Evolutionary conservation across 176 grass and related monocot genomes (phyloP).

Genomic region (Ensete ventricosum): DNA sequence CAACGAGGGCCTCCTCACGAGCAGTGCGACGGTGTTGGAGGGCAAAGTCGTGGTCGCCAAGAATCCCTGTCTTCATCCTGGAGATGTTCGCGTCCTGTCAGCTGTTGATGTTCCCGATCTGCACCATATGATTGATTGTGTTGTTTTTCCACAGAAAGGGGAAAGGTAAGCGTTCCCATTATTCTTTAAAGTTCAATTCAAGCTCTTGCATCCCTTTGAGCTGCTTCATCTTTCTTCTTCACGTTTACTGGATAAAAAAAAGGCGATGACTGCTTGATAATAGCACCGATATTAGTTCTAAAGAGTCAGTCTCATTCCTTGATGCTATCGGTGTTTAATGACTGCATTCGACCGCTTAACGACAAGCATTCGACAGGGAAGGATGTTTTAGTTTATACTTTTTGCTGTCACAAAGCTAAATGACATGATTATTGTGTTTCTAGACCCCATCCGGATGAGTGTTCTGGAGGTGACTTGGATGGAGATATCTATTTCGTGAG

Average conservation of each 20-base stretch:
- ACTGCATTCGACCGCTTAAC: too few species aligned
- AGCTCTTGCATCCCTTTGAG: background rate
- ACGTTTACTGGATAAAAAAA: too few species aligned
- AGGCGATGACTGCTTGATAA: too few species aligned
- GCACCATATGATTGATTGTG: slow-evolving; percentile 76
- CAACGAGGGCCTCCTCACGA: background rate
- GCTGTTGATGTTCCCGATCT: slow-evolving; percentile 67
- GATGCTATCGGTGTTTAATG: too few species aligned
- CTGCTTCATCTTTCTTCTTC: background rate
- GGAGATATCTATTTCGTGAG: slow-evolving; percentile 88
- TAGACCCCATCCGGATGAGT: slow-evolving; percentile 91
- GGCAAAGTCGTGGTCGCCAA: slow-evolving; percentile 66
- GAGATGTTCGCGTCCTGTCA: slow-evolving; percentile 59
- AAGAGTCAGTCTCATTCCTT: too few species aligned
- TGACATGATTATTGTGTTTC: slow-evolving; percentile 12
- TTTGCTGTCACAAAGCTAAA: background rate
- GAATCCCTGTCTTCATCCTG: slow-evolving; percentile 86
- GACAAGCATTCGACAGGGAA: too few species aligned
- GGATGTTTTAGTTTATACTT: too few species aligned
- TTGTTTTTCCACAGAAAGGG: slow-evolving; percentile 96
- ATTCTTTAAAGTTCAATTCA: background rate
- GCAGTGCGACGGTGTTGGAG: slow-evolving; percentile 20
- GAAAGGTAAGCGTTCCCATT: slow-evolving; percentile 29
- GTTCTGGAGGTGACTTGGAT: slow-evolving; percentile 94
- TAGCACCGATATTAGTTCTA: too few species aligned